phyloP scores from a whole-genome alignment of 306 rosid species.

The Neltuma alba region DNA sequence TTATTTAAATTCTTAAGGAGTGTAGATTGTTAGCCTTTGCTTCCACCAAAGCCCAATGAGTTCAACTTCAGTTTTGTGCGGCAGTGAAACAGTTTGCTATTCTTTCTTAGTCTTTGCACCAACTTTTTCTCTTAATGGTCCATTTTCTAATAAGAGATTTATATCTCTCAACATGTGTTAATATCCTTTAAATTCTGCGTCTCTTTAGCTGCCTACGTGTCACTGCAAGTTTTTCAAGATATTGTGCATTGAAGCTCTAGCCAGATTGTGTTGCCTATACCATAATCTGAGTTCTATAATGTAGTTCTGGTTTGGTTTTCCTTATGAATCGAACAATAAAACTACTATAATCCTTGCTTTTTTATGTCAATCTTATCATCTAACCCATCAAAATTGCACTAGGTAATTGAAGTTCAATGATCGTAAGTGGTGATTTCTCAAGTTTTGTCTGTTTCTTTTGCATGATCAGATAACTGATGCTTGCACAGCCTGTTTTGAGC shows the following conservation, averaged over 20 bases:
- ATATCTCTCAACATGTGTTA: neutral
- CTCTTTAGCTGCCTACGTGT: constrained; percentile 10
- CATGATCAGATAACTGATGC: constrained; percentile 88
- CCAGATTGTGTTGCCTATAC: constrained; percentile 2
- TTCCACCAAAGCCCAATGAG: constrained; percentile 1
- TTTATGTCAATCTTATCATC: constrained; percentile 9
- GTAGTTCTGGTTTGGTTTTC: constrained; percentile 14
- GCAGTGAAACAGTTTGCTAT: neutral
- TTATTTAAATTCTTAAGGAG: neutral
- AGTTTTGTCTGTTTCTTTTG: constrained; percentile 33
- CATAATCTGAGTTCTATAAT: neutral
- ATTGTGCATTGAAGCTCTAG: constrained; percentile 10
- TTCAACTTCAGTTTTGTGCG: neutral
- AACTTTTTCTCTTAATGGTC: neutral
- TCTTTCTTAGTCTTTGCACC: neutral
- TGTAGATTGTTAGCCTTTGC: neutral
- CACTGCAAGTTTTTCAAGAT: neutral
- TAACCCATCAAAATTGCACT: constrained; percentile 3
- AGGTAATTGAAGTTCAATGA: constrained; percentile 9
- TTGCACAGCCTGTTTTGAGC: constrained; percentile 99
- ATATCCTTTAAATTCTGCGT: neutral
- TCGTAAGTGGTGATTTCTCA: constrained; percentile 24
- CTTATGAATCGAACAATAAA: neutral
- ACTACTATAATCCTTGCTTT: constrained; percentile 6
- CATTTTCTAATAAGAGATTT: neutral